Evolutionary conservation across 2,329 filamentous ascomycete genomes (phyloP).

Genomic region (Colletotrichum tofieldiae): DNA sequence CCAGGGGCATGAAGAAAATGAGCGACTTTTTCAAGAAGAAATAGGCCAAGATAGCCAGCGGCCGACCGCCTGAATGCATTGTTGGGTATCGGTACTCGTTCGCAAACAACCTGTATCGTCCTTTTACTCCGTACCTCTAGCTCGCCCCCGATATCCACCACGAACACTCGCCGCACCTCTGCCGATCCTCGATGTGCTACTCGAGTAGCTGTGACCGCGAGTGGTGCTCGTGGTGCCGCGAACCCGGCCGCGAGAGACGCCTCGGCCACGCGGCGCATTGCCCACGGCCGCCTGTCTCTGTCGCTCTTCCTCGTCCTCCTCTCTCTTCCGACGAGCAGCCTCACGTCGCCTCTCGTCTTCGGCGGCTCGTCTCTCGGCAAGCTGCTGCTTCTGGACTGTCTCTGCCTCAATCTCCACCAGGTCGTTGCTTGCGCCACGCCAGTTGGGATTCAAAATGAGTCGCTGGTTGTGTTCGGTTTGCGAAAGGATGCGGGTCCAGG

Average conservation of each 20-base stretch:
- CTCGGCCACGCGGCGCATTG: slow-evolving; percentile 40
- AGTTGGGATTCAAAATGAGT: slow-evolving; percentile 87
- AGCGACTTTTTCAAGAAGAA: slow-evolving; percentile 92
- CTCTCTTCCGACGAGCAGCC: slow-evolving; percentile 74
- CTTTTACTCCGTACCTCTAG: slow-evolving; percentile 35
- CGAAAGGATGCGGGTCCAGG: slow-evolving; percentile 95
- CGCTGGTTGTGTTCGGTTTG: slow-evolving; percentile 99
- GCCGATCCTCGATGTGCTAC: slow-evolving; percentile 43
- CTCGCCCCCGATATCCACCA: slow-evolving; percentile 42
- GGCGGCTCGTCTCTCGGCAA: slow-evolving; percentile 80
- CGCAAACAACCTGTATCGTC: slow-evolving; percentile 32
- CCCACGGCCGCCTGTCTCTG: slow-evolving; percentile 56
- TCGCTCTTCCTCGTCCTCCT: slow-evolving; percentile 70
- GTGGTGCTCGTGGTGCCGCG: slow-evolving; percentile 35
- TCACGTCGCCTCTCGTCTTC: slow-evolving; percentile 87
- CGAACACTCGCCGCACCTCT: slow-evolving; percentile 42
- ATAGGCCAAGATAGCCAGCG: slow-evolving; percentile 41
- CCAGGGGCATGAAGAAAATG: slow-evolving; percentile 95
- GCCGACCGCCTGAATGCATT: slow-evolving; percentile 29
- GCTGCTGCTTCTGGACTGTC: slow-evolving; percentile 79
- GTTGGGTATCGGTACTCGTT: slow-evolving; percentile 41
- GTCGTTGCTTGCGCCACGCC: slow-evolving; percentile 92
- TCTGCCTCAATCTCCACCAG: slow-evolving; percentile 90
- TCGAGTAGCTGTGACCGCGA: slow-evolving; percentile 40
- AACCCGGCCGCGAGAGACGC: slow-evolving; percentile 30